These are phyloP conservation scores for Pythium phragmiticola DNA, from an alignment of 352 stramenopile species.

Conservation along the genomic window DNA sequence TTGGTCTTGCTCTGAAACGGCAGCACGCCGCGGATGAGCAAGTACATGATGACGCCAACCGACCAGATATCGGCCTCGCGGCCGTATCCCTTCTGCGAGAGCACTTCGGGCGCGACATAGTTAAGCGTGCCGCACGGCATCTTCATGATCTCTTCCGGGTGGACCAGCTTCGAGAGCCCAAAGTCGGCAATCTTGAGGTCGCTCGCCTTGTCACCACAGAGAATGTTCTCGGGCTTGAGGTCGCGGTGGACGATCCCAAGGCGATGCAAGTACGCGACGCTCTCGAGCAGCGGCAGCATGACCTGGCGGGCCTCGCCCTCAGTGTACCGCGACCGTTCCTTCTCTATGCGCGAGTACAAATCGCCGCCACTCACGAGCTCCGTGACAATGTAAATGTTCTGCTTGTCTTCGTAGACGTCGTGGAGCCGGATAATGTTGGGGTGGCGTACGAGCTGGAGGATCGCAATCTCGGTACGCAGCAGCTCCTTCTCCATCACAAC, in stretches of 20 bases:
- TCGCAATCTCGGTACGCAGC: constrained; percentile 92
- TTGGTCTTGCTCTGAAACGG: constrained; percentile 92
- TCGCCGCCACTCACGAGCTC: constrained; percentile 96
- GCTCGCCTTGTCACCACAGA: constrained; percentile 85
- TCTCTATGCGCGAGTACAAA: constrained; percentile 95
- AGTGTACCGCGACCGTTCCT: constrained; percentile 81
- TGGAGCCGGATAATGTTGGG: constrained; percentile 84
- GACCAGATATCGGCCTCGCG: constrained; percentile 92
- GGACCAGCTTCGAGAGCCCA: constrained; percentile 90
- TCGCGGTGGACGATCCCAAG: constrained; percentile 91
- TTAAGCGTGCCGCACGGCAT: constrained; percentile 92
- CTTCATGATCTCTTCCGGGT: constrained; percentile 92
- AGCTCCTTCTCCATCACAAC: constrained; percentile 87
- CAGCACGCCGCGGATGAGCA: constrained; percentile 86
- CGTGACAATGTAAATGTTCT: constrained; percentile 98
- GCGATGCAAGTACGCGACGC: constrained; percentile 89
- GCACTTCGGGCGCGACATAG: constrained; percentile 93
- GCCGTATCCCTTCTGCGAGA: constrained; percentile 86
- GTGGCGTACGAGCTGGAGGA: constrained; percentile 92
- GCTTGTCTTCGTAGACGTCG: constrained; percentile 92
- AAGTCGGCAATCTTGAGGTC: constrained; percentile 93
- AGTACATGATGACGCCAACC: constrained; percentile 92
- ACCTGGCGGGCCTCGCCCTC: constrained; percentile 88
- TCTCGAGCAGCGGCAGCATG: constrained; percentile 88
- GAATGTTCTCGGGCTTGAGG: constrained; percentile 87